phyloP scores from a whole-genome alignment of 2,329 filamentous ascomycete genomes.

The Paecilomyces variotii region DNA sequence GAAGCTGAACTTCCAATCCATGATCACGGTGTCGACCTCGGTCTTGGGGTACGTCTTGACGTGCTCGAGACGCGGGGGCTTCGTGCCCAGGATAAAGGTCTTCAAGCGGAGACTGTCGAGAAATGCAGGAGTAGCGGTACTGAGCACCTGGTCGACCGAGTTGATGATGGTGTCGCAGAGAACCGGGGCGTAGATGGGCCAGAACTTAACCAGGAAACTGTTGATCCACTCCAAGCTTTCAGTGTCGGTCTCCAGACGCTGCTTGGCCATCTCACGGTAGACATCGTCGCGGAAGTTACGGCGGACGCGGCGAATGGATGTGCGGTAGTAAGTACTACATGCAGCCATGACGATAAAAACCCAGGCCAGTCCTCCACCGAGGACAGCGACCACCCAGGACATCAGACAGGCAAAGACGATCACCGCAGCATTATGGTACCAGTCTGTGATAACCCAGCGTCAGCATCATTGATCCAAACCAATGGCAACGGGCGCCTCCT shows the following conservation, averaged over 20 bases:
- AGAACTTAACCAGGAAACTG: slow-evolving; percentile 96
- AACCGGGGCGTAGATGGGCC: slow-evolving; percentile 96
- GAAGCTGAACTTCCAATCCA: slow-evolving; percentile 99
- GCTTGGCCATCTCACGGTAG: slow-evolving; percentile 78
- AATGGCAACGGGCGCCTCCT: slow-evolving; percentile 10
- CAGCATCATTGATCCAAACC: slow-evolving; percentile 1
- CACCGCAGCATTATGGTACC: slow-evolving; percentile 95
- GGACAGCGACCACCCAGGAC: slow-evolving; percentile 81
- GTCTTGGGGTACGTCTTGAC: slow-evolving; percentile 97
- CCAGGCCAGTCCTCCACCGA: slow-evolving; percentile 90
- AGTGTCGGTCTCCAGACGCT: slow-evolving; percentile 76
- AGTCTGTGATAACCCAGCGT: slow-evolving; percentile 54
- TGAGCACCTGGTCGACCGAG: slow-evolving; percentile 92
- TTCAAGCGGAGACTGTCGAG: slow-evolving; percentile 90
- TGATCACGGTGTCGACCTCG: slow-evolving; percentile 89
- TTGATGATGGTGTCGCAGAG: slow-evolving; percentile 86
- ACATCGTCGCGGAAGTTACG: slow-evolving; percentile 96
- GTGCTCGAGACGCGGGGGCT: slow-evolving; percentile 91
- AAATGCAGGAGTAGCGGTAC: slow-evolving; percentile 82
- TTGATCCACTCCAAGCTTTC: slow-evolving; percentile 99
- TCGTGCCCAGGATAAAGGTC: slow-evolving; percentile 87
- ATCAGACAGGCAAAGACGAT: slow-evolving; percentile 86
- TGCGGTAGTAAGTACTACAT: slow-evolving; percentile 94
- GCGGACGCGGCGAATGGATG: slow-evolving; percentile 84
- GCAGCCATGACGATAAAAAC: slow-evolving; percentile 85